A percentile compares a stretch with the other conserved stretches of the same genome.
Conservation (phyloP, 192 early-diverging fungal genomes). For the Rhizoclosmatium globosum region DNA sequence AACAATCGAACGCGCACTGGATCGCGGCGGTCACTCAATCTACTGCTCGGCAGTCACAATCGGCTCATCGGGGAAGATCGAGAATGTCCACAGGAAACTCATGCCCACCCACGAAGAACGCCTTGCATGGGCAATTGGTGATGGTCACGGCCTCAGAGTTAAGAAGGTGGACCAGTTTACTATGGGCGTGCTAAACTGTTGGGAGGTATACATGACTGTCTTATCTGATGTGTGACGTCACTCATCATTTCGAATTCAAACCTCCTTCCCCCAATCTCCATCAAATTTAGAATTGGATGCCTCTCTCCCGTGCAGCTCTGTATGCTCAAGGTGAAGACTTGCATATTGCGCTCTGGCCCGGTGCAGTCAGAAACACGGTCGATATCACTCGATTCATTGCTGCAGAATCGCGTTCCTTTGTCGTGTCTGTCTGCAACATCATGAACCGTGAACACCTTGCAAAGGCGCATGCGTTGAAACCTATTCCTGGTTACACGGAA, state of each 20-base stretch:
- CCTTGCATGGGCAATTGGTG: slow-evolving; percentile 27
- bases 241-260: not conserved
- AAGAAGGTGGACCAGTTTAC: not conserved
- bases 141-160: slow-evolving; percentile 19
- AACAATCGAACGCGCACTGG: slow-evolving; percentile 10
- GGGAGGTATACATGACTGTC: slow-evolving; percentile 17
- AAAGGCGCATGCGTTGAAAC: slow-evolving; percentile 11
- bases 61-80: not conserved
- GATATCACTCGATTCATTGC: slow-evolving; percentile 26
- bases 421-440: slow-evolving; percentile 16
- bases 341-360: slow-evolving; percentile 27
- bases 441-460: slow-evolving; percentile 19
- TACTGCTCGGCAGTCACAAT: slow-evolving; percentile 36
- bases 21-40: slow-evolving; percentile 11
- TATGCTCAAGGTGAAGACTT: slow-evolving; percentile 35
- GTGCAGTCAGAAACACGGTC: slow-evolving; percentile 6
- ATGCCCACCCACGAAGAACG: slow-evolving; percentile 31
- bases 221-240: not conserved
- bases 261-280: not conserved
- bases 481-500: not conserved
- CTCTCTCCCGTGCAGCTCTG: slow-evolving; percentile 15
- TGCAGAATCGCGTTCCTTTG: slow-evolving; percentile 20
- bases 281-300: slow-evolving; percentile 24
- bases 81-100: slow-evolving; percentile 24
- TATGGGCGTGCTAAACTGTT: slow-evolving; percentile 28